phyloP scores from a whole-genome alignment of 2,329 filamentous ascomycete species.

The Ceratocystis alfenasii region DNA sequence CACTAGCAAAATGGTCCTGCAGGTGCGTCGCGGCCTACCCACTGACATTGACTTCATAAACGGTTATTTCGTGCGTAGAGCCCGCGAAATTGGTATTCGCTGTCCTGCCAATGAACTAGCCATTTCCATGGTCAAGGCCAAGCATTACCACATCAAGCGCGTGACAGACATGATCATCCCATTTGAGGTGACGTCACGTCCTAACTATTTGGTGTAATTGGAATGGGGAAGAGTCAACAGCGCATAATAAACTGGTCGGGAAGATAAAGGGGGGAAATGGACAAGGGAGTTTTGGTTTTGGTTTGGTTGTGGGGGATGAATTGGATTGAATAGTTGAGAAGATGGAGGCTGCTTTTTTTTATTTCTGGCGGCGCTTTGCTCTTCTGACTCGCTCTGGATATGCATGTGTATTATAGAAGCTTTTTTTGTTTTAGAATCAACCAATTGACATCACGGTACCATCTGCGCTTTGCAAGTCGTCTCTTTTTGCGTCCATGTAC shows the following conservation, averaged over 20 bases:
- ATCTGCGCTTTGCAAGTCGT: neutral
- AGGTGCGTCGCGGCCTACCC: constrained; percentile 46
- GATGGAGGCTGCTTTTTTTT: neutral
- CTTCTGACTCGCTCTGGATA: too few species aligned
- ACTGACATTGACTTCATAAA: constrained; percentile 80
- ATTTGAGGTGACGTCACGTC: constrained; percentile 30
- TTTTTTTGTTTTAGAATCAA: constrained; percentile 14
- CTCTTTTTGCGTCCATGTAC: neutral
- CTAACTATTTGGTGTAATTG: constrained; percentile 4
- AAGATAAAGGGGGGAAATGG: neutral
- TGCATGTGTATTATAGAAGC: constrained; percentile 14
- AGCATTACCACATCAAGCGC: constrained; percentile 34
- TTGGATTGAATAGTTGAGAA: neutral
- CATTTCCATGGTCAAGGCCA: constrained; percentile 60
- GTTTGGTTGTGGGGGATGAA: neutral
- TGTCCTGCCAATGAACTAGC: constrained; percentile 63
- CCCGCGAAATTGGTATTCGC: constrained; percentile 58
- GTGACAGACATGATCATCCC: constrained; percentile 30
- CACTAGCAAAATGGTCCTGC: constrained; percentile 53
- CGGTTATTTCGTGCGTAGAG: constrained; percentile 70
- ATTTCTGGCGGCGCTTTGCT: neutral
- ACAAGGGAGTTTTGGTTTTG: neutral
- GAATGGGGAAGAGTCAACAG: neutral
- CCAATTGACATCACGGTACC: constrained; percentile 6
- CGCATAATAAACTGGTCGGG: too few species aligned